Conservation (phyloP, 2,329 filamentous ascomycete species). For the Plenodomus lindquistii region DNA sequence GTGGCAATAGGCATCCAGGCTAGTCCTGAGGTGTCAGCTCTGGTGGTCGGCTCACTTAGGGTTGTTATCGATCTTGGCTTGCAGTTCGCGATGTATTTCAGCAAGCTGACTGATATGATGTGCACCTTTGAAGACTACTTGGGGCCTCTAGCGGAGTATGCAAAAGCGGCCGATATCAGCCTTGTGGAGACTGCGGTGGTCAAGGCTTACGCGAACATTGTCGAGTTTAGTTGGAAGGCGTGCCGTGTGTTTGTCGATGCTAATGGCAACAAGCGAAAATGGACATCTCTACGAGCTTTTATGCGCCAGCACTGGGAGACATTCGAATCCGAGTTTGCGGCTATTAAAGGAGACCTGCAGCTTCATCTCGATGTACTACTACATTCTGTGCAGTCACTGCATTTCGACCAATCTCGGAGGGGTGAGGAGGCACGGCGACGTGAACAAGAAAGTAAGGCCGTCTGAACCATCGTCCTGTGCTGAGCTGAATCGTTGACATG, state of each 20-base stretch:
- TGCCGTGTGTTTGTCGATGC: constrained; percentile 17
- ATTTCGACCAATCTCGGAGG: constrained; percentile 10
- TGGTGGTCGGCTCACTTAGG: constrained; percentile 21
- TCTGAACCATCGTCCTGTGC: not conserved
- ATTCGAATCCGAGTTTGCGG: constrained; percentile 20
- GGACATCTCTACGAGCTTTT: constrained; percentile 16
- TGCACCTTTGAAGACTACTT: constrained; percentile 21
- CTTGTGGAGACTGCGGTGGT: constrained; percentile 14
- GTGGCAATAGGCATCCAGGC: constrained; percentile 21
- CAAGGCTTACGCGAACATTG: constrained; percentile 18
- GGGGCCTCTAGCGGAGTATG: constrained; percentile 18
- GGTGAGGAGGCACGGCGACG: constrained; percentile 2
- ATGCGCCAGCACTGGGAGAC: constrained; percentile 27
- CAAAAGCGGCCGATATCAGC: constrained; percentile 8
- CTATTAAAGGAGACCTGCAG: constrained; percentile 15
- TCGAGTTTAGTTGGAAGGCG: constrained; percentile 20
- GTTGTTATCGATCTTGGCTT: constrained; percentile 22
- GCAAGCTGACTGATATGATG: constrained; percentile 20
- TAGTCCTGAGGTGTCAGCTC: constrained; percentile 17
- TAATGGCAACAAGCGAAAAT: constrained; percentile 13
- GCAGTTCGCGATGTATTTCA: constrained; percentile 22
- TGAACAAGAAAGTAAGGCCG: constrained; percentile 2
- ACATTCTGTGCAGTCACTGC: constrained; percentile 15
- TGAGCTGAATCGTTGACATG: not conserved
- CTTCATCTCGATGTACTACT: constrained; percentile 19